These are phyloP conservation scores for Fomitopsis pulvina DNA, from an alignment of 768 basidiomycete species.

Conservation along the genomic window DNA sequence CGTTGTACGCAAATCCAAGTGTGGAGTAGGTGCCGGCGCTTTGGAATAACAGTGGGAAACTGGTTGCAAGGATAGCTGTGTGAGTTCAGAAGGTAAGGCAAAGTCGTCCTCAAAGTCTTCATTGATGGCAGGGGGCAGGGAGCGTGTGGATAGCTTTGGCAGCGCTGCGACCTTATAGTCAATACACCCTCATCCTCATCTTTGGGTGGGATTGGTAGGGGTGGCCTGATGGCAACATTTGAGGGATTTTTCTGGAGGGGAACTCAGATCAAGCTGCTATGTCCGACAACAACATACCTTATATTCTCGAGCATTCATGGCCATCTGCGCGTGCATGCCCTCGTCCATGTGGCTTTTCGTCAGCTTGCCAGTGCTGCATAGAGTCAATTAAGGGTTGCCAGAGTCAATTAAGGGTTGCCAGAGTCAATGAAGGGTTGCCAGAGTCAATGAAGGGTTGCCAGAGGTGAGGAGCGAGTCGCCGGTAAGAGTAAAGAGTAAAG, in stretches of 20 bases:
- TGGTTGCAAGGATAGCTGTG: conserved; percentile 76
- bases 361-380: no score
- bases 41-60: conserved; percentile 76
- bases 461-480: no score
- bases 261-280: conserved; percentile 34
- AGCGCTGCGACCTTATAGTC: conserved; percentile 71
- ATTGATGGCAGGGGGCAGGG: conserved; percentile 42
- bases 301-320: no score
- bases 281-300: no score
- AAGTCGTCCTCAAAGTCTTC: conserved; percentile 86
- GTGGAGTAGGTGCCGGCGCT: conserved; percentile 76
- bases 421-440: no score
- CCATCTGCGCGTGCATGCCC: no score
- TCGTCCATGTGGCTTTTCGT: no score
- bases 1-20: conserved; percentile 50
- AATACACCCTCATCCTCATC: conserved; percentile 82
- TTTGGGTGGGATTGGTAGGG: conserved; percentile 40
- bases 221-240: conserved; percentile 60
- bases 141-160: conserved; percentile 14
- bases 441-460: no score
- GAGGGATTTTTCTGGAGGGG: conserved; percentile 27
- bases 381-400: no score
- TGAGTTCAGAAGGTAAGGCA: conserved; percentile 73
- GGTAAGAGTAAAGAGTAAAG: no score
- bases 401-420: no score